phyloP scores from a whole-genome alignment of 345 rosid genomes.

The Alliaria petiolata region DNA sequence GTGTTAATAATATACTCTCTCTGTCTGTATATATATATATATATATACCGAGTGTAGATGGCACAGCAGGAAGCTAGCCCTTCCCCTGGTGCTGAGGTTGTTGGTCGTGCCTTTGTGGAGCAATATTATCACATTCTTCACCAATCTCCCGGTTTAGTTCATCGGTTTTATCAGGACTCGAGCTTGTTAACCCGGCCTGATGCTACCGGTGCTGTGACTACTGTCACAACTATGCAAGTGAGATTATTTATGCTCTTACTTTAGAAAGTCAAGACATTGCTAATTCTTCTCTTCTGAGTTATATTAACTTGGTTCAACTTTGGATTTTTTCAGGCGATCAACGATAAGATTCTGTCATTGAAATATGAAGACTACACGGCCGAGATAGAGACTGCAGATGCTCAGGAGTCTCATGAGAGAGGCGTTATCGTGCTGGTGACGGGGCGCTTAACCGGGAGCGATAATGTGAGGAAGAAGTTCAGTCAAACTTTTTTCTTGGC shows the following conservation, averaged over 20 bases:
- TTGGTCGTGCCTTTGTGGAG: constrained; percentile 76
- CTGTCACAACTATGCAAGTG: constrained; percentile 72
- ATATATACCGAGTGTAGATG: constrained; percentile 32
- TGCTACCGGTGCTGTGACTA: constrained; percentile 46
- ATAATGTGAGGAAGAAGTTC: constrained; percentile 71
- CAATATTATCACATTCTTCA: constrained; percentile 74
- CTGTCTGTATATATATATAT: not conserved
- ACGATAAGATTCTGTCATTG: constrained; percentile 56
- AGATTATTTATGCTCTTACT: too few species aligned
- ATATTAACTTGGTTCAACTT: not conserved
- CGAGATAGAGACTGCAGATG: constrained; percentile 92
- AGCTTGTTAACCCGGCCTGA: constrained; percentile 68
- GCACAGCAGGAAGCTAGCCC: constrained; percentile 34
- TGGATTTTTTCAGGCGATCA: constrained; percentile 30
- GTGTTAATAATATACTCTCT: not conserved
- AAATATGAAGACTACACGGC: constrained; percentile 55
- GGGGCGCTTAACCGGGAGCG: constrained; percentile 74
- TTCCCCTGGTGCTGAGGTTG: constrained; percentile 51
- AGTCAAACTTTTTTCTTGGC: constrained; percentile 89
- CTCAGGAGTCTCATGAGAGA: constrained; percentile 64
- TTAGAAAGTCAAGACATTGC: not conserved
- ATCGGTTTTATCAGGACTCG: constrained; percentile 70
- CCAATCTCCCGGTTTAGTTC: constrained; percentile 56
- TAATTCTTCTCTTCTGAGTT: not conserved
- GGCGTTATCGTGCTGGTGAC: constrained; percentile 87